phyloP scores from a whole-genome alignment of 371 early-diverging fungal species.

The Apophysomyces variabilis region DNA sequence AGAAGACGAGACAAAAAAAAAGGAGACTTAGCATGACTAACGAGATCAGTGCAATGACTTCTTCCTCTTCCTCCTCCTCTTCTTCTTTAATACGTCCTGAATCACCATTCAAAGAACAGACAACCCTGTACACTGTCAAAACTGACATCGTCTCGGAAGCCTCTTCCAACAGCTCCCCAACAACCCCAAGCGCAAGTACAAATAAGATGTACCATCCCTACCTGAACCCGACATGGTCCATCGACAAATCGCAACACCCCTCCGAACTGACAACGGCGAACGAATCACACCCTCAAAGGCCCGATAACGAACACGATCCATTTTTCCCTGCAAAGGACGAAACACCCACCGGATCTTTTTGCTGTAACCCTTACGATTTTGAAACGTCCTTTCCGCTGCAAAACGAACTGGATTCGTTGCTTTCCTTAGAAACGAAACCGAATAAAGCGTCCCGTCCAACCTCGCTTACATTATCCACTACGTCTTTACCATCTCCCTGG shows the following conservation, averaged over 20 bases:
- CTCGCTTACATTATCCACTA: background rate
- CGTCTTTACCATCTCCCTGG: background rate
- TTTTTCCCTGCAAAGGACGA: background rate
- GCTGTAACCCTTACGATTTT: background rate
- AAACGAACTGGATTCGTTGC: slow-evolving; percentile 4
- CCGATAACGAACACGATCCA: background rate
- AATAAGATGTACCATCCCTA: slow-evolving; percentile 7
- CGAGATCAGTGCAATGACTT: background rate
- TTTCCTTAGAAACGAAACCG: background rate
- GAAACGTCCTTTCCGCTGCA: slow-evolving; percentile 1
- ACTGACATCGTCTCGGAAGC: slow-evolving; percentile 11
- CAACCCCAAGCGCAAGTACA: slow-evolving; percentile 2
- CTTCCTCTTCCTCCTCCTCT: background rate
- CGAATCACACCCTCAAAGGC: background rate
- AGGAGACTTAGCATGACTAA: background rate
- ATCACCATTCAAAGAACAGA: slow-evolving; percentile 10
- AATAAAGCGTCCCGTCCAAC: background rate
- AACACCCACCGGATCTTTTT: background rate
- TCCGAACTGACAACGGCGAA: background rate
- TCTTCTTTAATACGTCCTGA: background rate
- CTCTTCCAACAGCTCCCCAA: slow-evolving; percentile 2
- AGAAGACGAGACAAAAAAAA: background rate
- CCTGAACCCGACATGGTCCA: background rate
- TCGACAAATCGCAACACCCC: background rate
- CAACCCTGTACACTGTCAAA: background rate